A percentile compares a stretch with the other conserved stretches of the same genome.
Evolutionary conservation across 75 land plant genomes (phyloP).

Genomic region (Selaginella moellendorffii): DNA sequence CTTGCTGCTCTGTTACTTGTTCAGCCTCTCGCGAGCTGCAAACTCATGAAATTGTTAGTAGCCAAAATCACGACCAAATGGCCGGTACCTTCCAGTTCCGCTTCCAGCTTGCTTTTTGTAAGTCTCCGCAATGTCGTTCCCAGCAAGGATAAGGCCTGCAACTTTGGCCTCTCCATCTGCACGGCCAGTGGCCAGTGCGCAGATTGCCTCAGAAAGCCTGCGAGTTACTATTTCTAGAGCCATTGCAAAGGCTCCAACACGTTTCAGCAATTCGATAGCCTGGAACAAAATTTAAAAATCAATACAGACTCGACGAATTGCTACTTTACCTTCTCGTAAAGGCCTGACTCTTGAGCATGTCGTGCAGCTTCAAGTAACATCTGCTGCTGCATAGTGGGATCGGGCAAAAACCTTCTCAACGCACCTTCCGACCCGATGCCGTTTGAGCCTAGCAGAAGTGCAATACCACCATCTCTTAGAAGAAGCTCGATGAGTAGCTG

Average conservation of each 20-base stretch:
- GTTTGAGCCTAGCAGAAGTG: slow-evolving; percentile 65
- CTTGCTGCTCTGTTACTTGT: slow-evolving; percentile 46
- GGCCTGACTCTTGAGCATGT: slow-evolving; percentile 74
- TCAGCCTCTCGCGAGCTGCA: slow-evolving; percentile 61
- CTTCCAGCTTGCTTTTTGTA: slow-evolving; percentile 52
- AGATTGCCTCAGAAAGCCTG: slow-evolving; percentile 76
- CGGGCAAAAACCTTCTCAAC: slow-evolving; percentile 53
- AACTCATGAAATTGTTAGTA: background rate
- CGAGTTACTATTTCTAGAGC: slow-evolving; percentile 80
- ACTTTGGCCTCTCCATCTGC: slow-evolving; percentile 68
- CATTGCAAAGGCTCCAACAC: slow-evolving; percentile 76
- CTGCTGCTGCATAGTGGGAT: slow-evolving; percentile 35
- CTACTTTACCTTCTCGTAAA: slow-evolving; percentile 62
- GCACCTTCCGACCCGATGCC: slow-evolving; percentile 86
- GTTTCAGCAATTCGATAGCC: slow-evolving; percentile 78
- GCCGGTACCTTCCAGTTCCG: slow-evolving; percentile 52
- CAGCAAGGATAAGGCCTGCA: slow-evolving; percentile 57
- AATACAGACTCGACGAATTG: background rate
- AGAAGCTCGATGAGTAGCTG: slow-evolving; percentile 52
- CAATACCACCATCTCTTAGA: slow-evolving; percentile 73
- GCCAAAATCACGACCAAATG: background rate
- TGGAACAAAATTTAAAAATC: slow-evolving; percentile 16
- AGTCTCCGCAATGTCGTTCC: slow-evolving; percentile 67
- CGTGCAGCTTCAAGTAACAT: slow-evolving; percentile 83
- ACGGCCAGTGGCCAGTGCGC: slow-evolving; percentile 56